These are phyloP conservation scores for Diatrype stigma DNA, from an alignment of 2,329 filamentous ascomycete genomes.

Conservation along the genomic window DNA sequence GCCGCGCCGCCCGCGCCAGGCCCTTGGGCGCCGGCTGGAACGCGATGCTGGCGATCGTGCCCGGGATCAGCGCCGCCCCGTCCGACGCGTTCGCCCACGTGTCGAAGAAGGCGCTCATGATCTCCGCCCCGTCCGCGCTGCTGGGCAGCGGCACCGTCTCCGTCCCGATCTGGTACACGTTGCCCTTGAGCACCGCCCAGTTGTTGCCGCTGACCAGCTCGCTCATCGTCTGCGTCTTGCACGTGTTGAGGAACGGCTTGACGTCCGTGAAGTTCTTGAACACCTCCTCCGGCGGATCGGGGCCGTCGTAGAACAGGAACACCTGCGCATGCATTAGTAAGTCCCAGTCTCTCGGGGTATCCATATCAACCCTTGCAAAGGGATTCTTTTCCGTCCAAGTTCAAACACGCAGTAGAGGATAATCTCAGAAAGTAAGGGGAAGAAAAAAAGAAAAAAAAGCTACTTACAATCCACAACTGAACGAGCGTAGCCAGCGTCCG, in stretches of 20 bases:
- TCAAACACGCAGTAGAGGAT: too few species aligned
- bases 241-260: conserved; percentile 37
- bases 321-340: neutral
- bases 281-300: conserved; percentile 43
- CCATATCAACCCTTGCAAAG: too few species aligned
- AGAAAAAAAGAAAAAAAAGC: too few species aligned
- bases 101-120: conserved; percentile 28
- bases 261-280: conserved; percentile 55
- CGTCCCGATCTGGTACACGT: conserved; percentile 34
- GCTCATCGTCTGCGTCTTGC: conserved; percentile 43
- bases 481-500: conserved; percentile 38
- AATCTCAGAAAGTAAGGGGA: too few species aligned
- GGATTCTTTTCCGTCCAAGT: too few species aligned
- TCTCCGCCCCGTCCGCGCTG: conserved; percentile 19
- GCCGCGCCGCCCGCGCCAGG: conserved; percentile 27
- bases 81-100: conserved; percentile 30
- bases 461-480: conserved; percentile 49
- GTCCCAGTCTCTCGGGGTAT: too few species aligned
- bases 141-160: conserved; percentile 33
- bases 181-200: conserved; percentile 29
- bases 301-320: conserved; percentile 61
- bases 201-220: conserved; percentile 44
- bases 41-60: conserved; percentile 29
- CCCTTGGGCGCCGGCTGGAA: conserved; percentile 36
- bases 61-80: conserved; percentile 18